Evolutionary conservation across 805 yeast species (phyloP), one percentile per base, ranked within the genome.

Genomic region (Ogataea zsoltii): DNA sequence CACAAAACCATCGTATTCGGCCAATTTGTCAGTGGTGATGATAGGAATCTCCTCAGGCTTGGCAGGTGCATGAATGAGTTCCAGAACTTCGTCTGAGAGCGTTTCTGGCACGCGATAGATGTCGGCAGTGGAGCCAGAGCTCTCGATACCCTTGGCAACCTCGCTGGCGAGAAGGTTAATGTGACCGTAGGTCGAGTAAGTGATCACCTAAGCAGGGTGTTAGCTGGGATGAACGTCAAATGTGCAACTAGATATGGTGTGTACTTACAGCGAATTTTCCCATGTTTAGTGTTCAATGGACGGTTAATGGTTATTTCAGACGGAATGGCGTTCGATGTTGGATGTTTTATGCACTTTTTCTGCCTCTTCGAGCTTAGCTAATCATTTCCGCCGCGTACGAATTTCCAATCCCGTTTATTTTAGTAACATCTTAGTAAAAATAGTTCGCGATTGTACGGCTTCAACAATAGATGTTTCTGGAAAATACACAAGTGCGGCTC

Each of bases 161-260:
- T 81, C 75, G 63, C 79, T 76, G 37, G 96, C 94, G 59, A 90
- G 61, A 28, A 72, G 65, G 49, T 77, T 77, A 54, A 88, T 70
- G 68, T 89, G 97, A 50, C 88, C 90, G 70, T 85, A 88, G 34
- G 82, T 71, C 19, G 96, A 83, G 75, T 88, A 90, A 44, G 76
- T 71, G 49, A 83, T 74, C 57, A 82, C 72, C 54, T 52, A 19
- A 7, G 25, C n/a, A 28, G 10, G 26, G 21, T 21, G 43, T 40
- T 40, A 40, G 43, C 18, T 33, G n/a, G n/a, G n/a, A n/a, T n/a
- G n/a, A n/a, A n/a, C n/a, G n/a, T n/a, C n/a, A n/a, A n/a, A n/a
- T 12, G 12, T 12, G 35, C 21, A 14, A 33, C 7, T 33, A 13
- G 32, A n/a, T 7, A 13, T n/a, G 7, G n/a, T 28, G 13, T 28